These are phyloP conservation scores for Cytospora leucostoma DNA, from an alignment of 2,329 filamentous ascomycete genomes.

Conservation along the genomic window DNA sequence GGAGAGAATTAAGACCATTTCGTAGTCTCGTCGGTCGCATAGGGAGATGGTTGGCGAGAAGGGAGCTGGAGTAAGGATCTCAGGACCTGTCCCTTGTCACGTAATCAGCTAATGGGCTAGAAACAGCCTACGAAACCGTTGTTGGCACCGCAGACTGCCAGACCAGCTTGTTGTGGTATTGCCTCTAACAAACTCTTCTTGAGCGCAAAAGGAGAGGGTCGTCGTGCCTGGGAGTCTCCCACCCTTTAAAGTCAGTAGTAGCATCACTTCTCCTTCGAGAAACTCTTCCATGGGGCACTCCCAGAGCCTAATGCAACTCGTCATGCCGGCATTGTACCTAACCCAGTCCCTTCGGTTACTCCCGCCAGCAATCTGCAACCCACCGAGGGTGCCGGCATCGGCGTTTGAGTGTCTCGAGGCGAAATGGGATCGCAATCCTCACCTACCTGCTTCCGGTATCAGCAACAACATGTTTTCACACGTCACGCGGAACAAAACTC, in stretches of 20 bases:
- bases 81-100: not conserved
- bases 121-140: too few relatives aligned
- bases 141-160: too few relatives aligned
- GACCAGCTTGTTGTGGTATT: too few relatives aligned
- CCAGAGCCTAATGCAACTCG: not conserved
- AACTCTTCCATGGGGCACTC: not conserved
- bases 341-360: not conserved
- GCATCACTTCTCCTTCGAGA: not conserved
- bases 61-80: not conserved
- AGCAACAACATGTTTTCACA: not conserved
- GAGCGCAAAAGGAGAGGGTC: too few relatives aligned
- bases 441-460: not conserved
- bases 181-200: too few relatives aligned
- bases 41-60: not conserved
- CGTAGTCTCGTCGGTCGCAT: not conserved
- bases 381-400: not conserved
- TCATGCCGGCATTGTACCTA: not conserved
- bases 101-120: too few relatives aligned
- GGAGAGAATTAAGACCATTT: too few relatives aligned
- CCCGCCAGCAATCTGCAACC: not conserved
- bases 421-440: not conserved
- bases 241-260: too few relatives aligned
- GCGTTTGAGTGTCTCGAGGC: not conserved
- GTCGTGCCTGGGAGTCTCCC: too few relatives aligned
- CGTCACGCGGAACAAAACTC: not conserved